Conservation (phyloP, 345 rosid species). For the Fremontodendron californicum region DNA sequence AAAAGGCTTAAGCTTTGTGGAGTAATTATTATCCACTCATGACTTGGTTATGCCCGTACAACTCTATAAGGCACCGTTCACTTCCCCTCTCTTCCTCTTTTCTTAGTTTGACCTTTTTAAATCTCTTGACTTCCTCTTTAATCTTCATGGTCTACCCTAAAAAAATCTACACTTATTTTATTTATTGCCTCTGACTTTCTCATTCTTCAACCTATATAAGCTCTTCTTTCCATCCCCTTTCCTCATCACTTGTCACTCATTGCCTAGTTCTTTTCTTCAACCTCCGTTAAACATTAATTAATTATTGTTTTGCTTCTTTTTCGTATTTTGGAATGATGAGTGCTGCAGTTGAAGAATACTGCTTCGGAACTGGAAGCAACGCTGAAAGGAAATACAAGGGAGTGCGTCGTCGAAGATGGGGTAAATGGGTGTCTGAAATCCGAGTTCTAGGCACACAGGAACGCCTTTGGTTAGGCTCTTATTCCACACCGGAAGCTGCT, state of each 20-base stretch:
- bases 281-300: neutral
- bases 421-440: constrained; percentile 92
- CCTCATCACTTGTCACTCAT: neutral
- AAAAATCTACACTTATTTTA: neutral
- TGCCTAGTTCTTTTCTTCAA: neutral
- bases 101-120: neutral
- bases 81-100: neutral
- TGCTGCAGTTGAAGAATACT: constrained; percentile 11
- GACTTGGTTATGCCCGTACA: no score
- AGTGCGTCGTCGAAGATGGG: constrained; percentile 79
- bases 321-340: neutral
- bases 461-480: constrained; percentile 86
- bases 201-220: constrained; percentile 48
- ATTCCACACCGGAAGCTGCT: constrained; percentile 61
- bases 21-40: no score
- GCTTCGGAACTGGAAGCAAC: neutral
- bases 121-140: neutral
- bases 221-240: neutral
- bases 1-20: no score
- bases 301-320: neutral
- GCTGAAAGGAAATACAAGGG: constrained; percentile 57
- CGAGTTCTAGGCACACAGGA: constrained; percentile 65
- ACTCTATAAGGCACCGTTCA: neutral
- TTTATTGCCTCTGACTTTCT: constrained; percentile 4
- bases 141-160: neutral